Evolutionary conservation across 371 early-diverging fungal genomes (phyloP), one percentile per base, ranked within the genome.

Genomic region (Lichtheimia ornata): DNA sequence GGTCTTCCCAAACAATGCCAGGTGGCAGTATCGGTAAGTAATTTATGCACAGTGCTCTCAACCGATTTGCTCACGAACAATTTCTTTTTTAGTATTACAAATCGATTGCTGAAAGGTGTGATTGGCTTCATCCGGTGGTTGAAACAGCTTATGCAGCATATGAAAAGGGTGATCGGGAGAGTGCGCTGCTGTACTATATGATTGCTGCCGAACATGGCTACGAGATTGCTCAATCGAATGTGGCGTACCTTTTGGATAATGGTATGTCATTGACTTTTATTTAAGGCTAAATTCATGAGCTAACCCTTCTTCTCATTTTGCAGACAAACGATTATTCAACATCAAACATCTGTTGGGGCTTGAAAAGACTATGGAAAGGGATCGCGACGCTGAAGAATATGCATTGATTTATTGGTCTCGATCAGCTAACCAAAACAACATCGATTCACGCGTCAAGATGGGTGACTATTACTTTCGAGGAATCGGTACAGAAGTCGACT

Each of bases 381-480:
- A 51, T 24, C 45, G 57, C 24, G 30, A 47, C 2, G 15, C 49
- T 11, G 51, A 59, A 54, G 49, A 62, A 44, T 73, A 87, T 40
- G 94, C 97, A 1, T 76, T 96, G 22, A 85, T 86, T 17, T 88
- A 93, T 65, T 98, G 96, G 96, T 91, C 93, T 40, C 87, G 98
- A 12, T 93, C 97, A 0, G 96, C 97, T n/a, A 96, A 95, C 66
- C 96, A 95, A 66, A 91, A 90, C 59, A 92, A 94, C 69, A 84
- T 89, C 0, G 95, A 96, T 62, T 89, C 95, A 17, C 82, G 96
- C 2, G 88, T 96, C 28, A 94, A 94, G 69, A 89, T 93, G 78
- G 97, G 97, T 2, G 98, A 97, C 69, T 94, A 95, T 71, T 93
- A 94, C 62, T 97, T 81, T 60, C 81, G 91, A 52, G 99, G 99